A percentile compares a stretch with the other conserved stretches of the same genome.
Evolutionary conservation across 495 filamentous ascomycete genomes (phyloP).

Genomic region (Tuber indicum): DNA sequence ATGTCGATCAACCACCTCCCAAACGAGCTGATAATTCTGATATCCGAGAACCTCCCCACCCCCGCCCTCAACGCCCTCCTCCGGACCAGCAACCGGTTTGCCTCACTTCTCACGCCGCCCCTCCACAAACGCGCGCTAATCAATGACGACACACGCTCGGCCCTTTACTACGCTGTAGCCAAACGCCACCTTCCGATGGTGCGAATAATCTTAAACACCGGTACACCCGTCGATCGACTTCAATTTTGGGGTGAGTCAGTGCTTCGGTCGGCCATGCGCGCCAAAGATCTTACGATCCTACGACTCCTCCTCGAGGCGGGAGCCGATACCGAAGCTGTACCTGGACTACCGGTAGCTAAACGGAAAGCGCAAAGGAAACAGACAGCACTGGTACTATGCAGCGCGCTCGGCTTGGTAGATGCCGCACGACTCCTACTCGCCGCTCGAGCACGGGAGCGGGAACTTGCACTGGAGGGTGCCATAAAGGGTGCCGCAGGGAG

Average conservation of each 20-base stretch:
- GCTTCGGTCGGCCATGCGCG: constrained; percentile 22
- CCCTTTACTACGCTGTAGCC: constrained; percentile 21
- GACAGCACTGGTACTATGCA: neutral
- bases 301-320: constrained; percentile 26
- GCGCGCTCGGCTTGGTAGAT: neutral
- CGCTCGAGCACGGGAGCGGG: neutral
- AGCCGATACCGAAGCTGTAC: constrained; percentile 17
- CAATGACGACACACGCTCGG: constrained; percentile 12
- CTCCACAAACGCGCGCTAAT: constrained; percentile 17
- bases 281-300: constrained; percentile 12
- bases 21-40: constrained; percentile 27
- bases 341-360: neutral
- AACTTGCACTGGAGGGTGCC: neutral
- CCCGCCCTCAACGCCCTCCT: constrained; percentile 23
- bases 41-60: constrained; percentile 22
- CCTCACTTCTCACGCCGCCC: constrained; percentile 16
- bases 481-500: no score
- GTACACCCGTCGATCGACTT: constrained; percentile 2
- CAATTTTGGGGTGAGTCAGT: neutral
- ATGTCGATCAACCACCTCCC: constrained; percentile 25
- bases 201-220: constrained; percentile 16
- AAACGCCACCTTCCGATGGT: constrained; percentile 15
- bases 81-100: constrained; percentile 20
- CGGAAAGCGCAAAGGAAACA: constrained; percentile 13
- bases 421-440: neutral